Evolutionary conservation across 345 rosid genomes (phyloP), one percentile per base, ranked within the genome.

Genomic region (Eucalyptus cloeziana): DNA sequence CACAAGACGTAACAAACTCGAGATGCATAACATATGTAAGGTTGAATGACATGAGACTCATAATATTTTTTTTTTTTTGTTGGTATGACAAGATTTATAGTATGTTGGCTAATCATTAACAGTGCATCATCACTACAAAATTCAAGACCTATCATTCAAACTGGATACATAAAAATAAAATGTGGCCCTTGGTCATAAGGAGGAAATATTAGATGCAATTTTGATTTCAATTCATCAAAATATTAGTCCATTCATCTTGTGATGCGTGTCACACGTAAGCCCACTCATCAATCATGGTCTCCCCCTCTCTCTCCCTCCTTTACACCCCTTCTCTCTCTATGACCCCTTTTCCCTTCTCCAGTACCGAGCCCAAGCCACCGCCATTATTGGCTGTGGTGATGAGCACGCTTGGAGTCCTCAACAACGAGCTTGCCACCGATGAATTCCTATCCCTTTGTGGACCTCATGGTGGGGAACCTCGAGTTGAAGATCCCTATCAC

Each of bases 11-110:
- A 56, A 56, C 30, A 24, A 56, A 56, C 13, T 22, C 6, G 1
- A 56, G 30, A 56, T 56, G 62, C 12, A 56, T 22, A 24, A 2
- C 30, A 56, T 24, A 4, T 56, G 4, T 56, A 56, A 56, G 13
- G 30, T 2, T 0, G 3, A 56, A 24, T 0, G 13, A 56, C 6
- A 56, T 56, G 1, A 56, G 27, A 56, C 4, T 56, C 10, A 5
- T 24, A 24, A 24, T 56, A 50, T 19, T 49, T 8, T 19, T 52
- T 7, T 19, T 19, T 19, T 52, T 52, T 40, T 40, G 4, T 7
- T 24, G 2, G 22, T 52, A 4, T 4, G 0, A 52, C 21, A 0
- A 52, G 1, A 52, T 10, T 52, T 52, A 52, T 52, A 52, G 21
- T 4, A 56, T 0, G 3, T 4, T 56, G 62, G 62, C 62, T 56